Base-by-base conservation (phyloP, 2,329 filamentous ascomycete species). In the Trichoderma breve region DNA sequence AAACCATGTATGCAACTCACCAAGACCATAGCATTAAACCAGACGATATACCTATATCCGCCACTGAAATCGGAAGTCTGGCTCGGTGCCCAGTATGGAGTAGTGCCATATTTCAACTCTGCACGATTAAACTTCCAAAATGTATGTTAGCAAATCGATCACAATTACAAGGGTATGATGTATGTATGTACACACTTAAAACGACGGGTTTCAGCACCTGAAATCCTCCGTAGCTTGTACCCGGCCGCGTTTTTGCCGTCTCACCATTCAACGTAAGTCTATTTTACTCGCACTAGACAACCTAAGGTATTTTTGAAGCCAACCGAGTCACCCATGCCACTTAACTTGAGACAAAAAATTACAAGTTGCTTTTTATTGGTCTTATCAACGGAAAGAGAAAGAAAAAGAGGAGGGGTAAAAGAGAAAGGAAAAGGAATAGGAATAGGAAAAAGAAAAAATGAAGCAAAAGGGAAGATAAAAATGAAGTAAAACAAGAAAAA, bases 351-450 rank as follows among this genome's bases (percentile, higher is more conserved):
- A 66, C 63, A 53, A 24, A 24, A 53, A 67, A 36, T 53, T 39
- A 55, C n/a, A 57, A 66, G 47, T 66, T 66, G 63, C 63, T 66
- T 66, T 36, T 71, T 62, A 55, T 64, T 43, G 4, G 28, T 28
- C 11, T 36, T 28, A 58, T 57, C 58, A 18, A 53, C 39, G n/a
- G 4, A 26, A 2, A 18, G 66, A 57, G 34, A 21, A n/a, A 28
- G 36, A 24, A 1, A 21, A 6, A 14, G 6, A 43, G 2, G 47
- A 28, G 15, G 21, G 4, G 47, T 36, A 15, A 26, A 51, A 9
- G n/a, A n/a, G n/a, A n/a, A n/a, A n/a, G n/a, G n/a, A n/a, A n/a
- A n/a, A n/a, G n/a, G n/a, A n/a, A n/a, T n/a, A n/a, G n/a, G n/a
- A n/a, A n/a, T n/a, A n/a, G n/a, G n/a, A 47, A 51, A 51, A 21